Conservation (phyloP, 129 eudicot species). For the Lonicera japonica region DNA sequence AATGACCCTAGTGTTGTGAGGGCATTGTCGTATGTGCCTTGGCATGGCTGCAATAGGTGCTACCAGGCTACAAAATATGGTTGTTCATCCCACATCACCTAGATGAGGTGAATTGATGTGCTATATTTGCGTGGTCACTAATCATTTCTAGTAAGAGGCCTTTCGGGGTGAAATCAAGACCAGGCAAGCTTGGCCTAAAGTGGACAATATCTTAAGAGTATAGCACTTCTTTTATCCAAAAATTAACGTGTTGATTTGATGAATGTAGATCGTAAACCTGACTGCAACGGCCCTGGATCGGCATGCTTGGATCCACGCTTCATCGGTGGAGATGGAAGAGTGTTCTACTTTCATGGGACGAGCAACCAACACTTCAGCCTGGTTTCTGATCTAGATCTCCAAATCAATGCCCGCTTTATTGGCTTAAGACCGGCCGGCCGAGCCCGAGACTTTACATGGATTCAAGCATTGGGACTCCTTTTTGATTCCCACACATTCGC, state of each 20-base stretch:
- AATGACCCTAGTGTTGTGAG: too few relatives aligned
- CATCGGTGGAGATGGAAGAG: conserved; percentile 40
- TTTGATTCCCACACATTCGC: conserved; percentile 31
- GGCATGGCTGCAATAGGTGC: too few relatives aligned
- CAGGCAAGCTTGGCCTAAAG: too few relatives aligned
- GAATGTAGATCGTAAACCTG: conserved; percentile 30
- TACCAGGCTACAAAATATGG: too few relatives aligned
- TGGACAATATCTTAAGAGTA: too few relatives aligned
- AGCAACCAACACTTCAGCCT: conserved; percentile 37
- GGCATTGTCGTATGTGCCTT: too few relatives aligned
- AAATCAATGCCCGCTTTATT: conserved; percentile 48
- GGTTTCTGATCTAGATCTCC: conserved; percentile 43
- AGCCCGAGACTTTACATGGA: conserved; percentile 55
- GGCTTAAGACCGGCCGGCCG: conserved; percentile 42
- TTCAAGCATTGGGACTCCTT: conserved; percentile 41
- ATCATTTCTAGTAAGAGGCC: too few relatives aligned
- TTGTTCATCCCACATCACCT: too few relatives aligned
- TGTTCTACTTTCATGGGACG: conserved; percentile 54
- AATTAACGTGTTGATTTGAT: neutral
- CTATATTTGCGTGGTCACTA: too few relatives aligned
- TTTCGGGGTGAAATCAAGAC: too few relatives aligned
- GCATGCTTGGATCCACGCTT: conserved; percentile 53
- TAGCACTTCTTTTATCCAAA: neutral
- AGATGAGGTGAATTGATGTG: too few relatives aligned
- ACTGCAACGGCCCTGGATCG: conserved; percentile 39